Conservation (phyloP, 306 rosid species). For the Prunus mume region DNA sequence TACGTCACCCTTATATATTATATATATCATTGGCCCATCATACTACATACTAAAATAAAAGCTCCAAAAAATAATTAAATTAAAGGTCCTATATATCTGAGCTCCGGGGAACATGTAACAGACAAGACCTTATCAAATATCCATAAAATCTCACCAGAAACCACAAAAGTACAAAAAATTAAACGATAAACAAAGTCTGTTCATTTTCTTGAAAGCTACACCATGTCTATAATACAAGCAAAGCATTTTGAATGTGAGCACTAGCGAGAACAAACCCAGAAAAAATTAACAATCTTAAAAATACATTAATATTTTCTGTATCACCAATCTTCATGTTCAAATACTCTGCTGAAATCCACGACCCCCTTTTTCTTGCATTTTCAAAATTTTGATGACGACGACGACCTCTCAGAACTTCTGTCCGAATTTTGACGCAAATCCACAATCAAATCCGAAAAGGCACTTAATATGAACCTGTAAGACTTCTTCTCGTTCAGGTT, state of each 20-base stretch:
- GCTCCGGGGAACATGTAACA: constrained; percentile 38
- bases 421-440: constrained; percentile 36
- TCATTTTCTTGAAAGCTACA: constrained; percentile 19
- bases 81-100: neutral
- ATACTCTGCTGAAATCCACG: constrained; percentile 5
- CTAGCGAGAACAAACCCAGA: constrained; percentile 17
- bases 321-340: neutral
- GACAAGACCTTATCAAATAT: constrained; percentile 37
- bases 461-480: constrained; percentile 55
- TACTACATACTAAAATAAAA: neutral
- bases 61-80: neutral
- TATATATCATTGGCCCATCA: neutral
- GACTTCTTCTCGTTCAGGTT: constrained; percentile 64
- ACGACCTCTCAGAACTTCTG: constrained; percentile 10
- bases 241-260: constrained; percentile 37
- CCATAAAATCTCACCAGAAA: constrained; percentile 31
- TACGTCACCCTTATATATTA: neutral
- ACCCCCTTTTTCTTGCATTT: constrained; percentile 1
- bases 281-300: neutral
- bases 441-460: constrained; percentile 60
- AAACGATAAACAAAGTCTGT: constrained; percentile 27
- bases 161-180: constrained; percentile 29
- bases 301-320: neutral
- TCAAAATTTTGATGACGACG: constrained; percentile 22
- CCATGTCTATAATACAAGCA: constrained; percentile 9